Evolutionary conservation across 2,329 filamentous ascomycete species (phyloP).

Genomic region (Parafenestella ontariensis): DNA sequence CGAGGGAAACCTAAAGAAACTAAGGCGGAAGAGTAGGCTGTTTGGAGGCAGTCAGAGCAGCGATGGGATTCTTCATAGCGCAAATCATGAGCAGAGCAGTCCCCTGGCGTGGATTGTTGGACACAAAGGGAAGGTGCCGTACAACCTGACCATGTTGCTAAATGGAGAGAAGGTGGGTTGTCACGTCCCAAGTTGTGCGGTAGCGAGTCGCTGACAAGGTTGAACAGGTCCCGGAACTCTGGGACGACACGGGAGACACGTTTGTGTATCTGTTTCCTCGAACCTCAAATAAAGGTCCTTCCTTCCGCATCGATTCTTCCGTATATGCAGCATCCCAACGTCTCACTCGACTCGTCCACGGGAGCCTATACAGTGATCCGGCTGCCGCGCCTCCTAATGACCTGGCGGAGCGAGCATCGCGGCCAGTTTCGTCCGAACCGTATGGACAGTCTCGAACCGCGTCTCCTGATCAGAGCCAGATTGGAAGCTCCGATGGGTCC

Average conservation of each 20-base stretch:
- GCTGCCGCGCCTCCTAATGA: conserved; percentile 22
- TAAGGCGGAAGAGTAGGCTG: conserved; percentile 44
- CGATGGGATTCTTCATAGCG: conserved; percentile 24
- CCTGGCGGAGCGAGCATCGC: conserved; percentile 27
- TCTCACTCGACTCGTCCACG: conserved; percentile 63
- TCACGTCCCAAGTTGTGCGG: conserved; percentile 2
- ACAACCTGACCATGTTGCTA: conserved; percentile 60
- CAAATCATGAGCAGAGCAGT: conserved; percentile 11
- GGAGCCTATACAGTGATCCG: conserved; percentile 56
- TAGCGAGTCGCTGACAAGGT: conserved; percentile 15
- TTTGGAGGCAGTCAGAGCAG: conserved; percentile 39
- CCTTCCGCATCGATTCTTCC: conserved; percentile 67
- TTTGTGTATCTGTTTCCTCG: conserved; percentile 68
- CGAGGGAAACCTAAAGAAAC: conserved; percentile 39
- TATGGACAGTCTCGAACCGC: conserved; percentile 41
- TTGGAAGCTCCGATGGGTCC: conserved; percentile 53
- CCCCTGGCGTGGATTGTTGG: conserved; percentile 66
- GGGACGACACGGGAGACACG: conserved; percentile 69
- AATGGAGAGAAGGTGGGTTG: conserved; percentile 58
- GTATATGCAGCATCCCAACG: conserved; percentile 64
- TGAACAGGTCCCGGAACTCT: conserved; percentile 62
- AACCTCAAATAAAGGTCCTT: conserved; percentile 62
- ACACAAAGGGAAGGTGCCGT: conserved; percentile 62
- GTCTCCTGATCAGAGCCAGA: conserved; percentile 42
- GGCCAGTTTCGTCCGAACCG: conserved; percentile 27